Percentiles rank a stretch among this genome's conserved stretches.
These are phyloP conservation scores for Trichosanthes cucumerina DNA, from an alignment of 306 rosid species.

Conservation along the genomic window DNA sequence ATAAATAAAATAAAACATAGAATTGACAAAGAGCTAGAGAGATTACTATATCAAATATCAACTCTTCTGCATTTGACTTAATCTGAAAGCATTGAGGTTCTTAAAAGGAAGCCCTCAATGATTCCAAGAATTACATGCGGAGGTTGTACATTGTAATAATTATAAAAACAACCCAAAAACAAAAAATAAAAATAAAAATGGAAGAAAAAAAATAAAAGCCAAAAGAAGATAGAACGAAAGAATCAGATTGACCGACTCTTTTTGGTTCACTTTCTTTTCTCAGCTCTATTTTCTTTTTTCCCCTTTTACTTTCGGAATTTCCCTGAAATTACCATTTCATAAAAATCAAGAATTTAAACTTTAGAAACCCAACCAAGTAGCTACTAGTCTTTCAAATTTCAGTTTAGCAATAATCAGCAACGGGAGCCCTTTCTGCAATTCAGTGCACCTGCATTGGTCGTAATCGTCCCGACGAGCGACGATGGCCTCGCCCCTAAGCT, in stretches of 20 bases:
- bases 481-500: constrained; percentile 90
- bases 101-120: constrained; percentile 18
- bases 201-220: constrained; percentile 9
- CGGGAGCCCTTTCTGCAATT: constrained; percentile 65
- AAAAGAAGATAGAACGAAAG: constrained; percentile 13
- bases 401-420: constrained; percentile 45
- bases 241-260: constrained; percentile 8
- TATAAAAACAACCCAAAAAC: neutral
- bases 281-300: neutral
- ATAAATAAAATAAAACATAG: too few species aligned
- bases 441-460: constrained; percentile 60
- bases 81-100: constrained; percentile 31
- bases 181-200: too few species aligned
- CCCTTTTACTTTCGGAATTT: neutral
- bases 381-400: neutral
- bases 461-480: constrained; percentile 64
- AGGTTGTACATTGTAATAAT: constrained; percentile 40
- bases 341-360: neutral
- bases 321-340: neutral
- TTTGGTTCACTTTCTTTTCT: neutral
- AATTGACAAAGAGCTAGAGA: too few species aligned
- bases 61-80: constrained; percentile 71
- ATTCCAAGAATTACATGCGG: constrained; percentile 48
- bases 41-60: constrained; percentile 24
- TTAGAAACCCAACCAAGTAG: neutral